Conservation (phyloP, 176 grass and related monocot species). For the Triticum dicoccoides region DNA sequence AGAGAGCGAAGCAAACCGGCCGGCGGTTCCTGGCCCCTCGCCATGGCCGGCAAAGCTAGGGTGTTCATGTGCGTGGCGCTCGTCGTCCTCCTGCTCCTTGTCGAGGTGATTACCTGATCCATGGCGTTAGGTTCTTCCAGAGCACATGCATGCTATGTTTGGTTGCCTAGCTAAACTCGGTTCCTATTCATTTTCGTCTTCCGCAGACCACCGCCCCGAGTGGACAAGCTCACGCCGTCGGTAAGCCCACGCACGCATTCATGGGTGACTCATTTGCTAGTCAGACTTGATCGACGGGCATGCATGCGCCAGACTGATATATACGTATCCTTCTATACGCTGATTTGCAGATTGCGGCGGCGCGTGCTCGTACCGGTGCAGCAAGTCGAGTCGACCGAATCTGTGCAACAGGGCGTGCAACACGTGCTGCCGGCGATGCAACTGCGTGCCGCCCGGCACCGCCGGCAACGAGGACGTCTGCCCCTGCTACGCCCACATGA, state of each 20-base stretch:
- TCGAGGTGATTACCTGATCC: conserved; percentile 33
- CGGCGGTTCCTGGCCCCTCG: background rate
- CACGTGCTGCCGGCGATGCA: conserved; percentile 70
- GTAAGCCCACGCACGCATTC: background rate
- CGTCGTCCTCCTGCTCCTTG: conserved; percentile 46
- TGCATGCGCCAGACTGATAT: too few relatives aligned
- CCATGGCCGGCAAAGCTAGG: conserved; percentile 21
- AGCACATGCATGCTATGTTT: background rate
- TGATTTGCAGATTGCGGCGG: conserved; percentile 40
- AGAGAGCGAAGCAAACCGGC: background rate
- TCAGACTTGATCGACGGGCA: too few relatives aligned
- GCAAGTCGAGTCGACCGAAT: conserved; percentile 60
- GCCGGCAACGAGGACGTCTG: conserved; percentile 70
- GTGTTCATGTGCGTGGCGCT: conserved; percentile 22
- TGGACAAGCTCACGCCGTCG: conserved; percentile 25
- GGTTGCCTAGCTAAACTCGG: background rate
- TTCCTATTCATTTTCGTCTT: background rate
- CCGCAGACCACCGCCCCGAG: conserved; percentile 31
- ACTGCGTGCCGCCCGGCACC: conserved; percentile 79
- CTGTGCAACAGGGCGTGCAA: conserved; percentile 59
- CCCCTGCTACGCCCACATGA: conserved; percentile 85
- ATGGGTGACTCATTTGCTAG: background rate
- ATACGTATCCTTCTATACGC: too few relatives aligned
- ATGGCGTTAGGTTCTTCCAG: background rate
- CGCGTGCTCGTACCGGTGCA: conserved; percentile 60